Conservation (phyloP, 306 rosid species). For the Cicer cuneatum region DNA sequence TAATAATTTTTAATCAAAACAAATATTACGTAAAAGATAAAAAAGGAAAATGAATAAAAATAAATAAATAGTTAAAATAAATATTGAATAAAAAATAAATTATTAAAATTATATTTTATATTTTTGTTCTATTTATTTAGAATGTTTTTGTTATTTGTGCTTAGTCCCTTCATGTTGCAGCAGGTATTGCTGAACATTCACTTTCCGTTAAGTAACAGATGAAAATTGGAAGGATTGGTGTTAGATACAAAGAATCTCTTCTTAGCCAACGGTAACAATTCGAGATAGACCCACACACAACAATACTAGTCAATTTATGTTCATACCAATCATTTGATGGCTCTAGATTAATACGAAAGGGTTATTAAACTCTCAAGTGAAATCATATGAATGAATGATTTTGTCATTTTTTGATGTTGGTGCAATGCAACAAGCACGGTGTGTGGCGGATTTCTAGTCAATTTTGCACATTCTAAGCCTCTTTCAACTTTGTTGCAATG, state of each 20-base stretch:
- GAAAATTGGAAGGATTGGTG: neutral
- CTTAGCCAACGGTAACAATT: too few species aligned
- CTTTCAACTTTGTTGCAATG: slow-evolving; percentile 18
- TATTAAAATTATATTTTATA: too few species aligned
- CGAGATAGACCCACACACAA: too few species aligned
- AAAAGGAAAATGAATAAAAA: too few species aligned
- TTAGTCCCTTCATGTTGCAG: too few species aligned
- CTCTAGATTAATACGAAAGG: slow-evolving; percentile 39
- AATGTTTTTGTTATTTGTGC: too few species aligned
- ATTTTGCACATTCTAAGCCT: slow-evolving; percentile 38
- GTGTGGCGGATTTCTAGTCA: slow-evolving; percentile 27
- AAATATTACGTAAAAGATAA: too few species aligned
- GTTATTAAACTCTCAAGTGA: neutral
- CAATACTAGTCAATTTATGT: too few species aligned
- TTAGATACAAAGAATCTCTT: neutral
- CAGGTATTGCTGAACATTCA: neutral
- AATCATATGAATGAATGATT: neutral
- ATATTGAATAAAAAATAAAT: too few species aligned
- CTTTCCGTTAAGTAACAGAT: neutral
- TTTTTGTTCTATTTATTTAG: too few species aligned
- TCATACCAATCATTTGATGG: neutral
- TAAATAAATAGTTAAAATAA: too few species aligned
- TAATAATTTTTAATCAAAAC: too few species aligned
- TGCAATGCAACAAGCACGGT: slow-evolving; percentile 37
- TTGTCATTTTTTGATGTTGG: slow-evolving; percentile 28